phyloP scores from a whole-genome alignment of 495 filamentous ascomycete genomes.

The Monascus purpureus region DNA sequence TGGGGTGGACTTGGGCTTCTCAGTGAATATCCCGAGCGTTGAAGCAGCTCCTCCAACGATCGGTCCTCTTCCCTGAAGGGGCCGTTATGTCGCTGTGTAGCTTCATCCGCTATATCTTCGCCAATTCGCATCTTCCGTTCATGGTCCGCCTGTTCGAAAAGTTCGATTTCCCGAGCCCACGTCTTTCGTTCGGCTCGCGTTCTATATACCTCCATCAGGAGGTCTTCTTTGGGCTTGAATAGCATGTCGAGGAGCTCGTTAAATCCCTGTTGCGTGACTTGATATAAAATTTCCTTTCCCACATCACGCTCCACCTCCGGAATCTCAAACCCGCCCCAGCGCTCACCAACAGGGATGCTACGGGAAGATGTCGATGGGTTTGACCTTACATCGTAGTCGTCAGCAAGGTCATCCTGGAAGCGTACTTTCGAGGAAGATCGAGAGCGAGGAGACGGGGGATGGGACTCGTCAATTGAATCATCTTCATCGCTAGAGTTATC shows the following conservation, averaged over 20 bases:
- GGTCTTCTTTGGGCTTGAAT: conserved; percentile 68
- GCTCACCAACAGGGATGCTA: conserved; percentile 55
- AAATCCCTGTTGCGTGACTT: conserved; percentile 77
- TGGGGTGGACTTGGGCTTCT: conserved; percentile 9
- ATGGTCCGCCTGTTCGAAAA: conserved; percentile 18
- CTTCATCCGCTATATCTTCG: not conserved
- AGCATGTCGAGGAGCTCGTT: conserved; percentile 82
- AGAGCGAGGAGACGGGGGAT: conserved; percentile 48
- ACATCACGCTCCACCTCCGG: conserved; percentile 69
- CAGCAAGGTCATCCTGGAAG: conserved; percentile 56
- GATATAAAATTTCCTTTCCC: conserved; percentile 79
- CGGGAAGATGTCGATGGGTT: conserved; percentile 70
- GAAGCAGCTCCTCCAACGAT: conserved; percentile 35
- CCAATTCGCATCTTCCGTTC: conserved; percentile 3
- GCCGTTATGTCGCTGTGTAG: no score
- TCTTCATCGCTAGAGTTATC: conserved; percentile 18
- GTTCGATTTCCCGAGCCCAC: conserved; percentile 38
- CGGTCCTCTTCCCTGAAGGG: no score
- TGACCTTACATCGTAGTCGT: conserved; percentile 59
- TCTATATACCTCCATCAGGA: conserved; percentile 52
- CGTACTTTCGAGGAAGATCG: conserved; percentile 75
- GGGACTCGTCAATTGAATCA: conserved; percentile 25
- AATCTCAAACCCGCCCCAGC: conserved; percentile 73
- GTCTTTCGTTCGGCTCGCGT: conserved; percentile 47
- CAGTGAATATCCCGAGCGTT: conserved; percentile 35